Percentiles rank a stretch among this genome's conserved stretches.
phyloP scores from a whole-genome alignment of 2,329 filamentous ascomycete genomes.

The Fulvia fulva region DNA sequence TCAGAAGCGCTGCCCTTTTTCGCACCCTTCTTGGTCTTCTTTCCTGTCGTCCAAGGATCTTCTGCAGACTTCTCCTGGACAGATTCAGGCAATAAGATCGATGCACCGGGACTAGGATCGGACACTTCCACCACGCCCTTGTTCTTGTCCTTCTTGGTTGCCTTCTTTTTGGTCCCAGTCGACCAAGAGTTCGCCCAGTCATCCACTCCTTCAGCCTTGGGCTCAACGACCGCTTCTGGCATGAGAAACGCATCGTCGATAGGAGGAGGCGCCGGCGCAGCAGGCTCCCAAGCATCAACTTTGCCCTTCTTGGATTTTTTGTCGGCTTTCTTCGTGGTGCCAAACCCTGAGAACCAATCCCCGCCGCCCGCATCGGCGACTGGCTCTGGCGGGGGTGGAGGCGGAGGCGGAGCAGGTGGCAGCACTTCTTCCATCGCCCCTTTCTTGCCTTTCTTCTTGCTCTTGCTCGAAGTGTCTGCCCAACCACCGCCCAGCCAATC shows the following conservation, averaged over 20 bases:
- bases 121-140: slow-evolving; percentile 39
- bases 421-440: slow-evolving; percentile 22
- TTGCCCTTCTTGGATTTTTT: slow-evolving; percentile 42
- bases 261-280: slow-evolving; percentile 18
- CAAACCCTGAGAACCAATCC: slow-evolving; percentile 55
- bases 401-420: slow-evolving; percentile 22
- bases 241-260: slow-evolving; percentile 23
- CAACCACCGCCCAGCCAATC: slow-evolving; percentile 28
- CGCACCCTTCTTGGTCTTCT: slow-evolving; percentile 51
- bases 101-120: slow-evolving; percentile 30
- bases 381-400: slow-evolving; percentile 23
- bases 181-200: slow-evolving; percentile 54
- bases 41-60: slow-evolving; percentile 36
- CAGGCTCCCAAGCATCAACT: slow-evolving; percentile 12
- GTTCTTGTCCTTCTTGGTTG: slow-evolving; percentile 42
- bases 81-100: slow-evolving; percentile 43
- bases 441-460: slow-evolving; percentile 31
- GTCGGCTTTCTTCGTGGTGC: slow-evolving; percentile 43
- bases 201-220: slow-evolving; percentile 47
- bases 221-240: slow-evolving; percentile 50
- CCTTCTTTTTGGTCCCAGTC: slow-evolving; percentile 53
- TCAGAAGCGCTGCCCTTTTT: slow-evolving; percentile 35
- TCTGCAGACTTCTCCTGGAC: slow-evolving; percentile 35
- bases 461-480: slow-evolving; percentile 27
- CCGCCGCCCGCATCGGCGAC: slow-evolving; percentile 38